Evolutionary conservation across 2,329 filamentous ascomycete species (phyloP).

Genomic region (Proliferodiscus dingleyae): DNA sequence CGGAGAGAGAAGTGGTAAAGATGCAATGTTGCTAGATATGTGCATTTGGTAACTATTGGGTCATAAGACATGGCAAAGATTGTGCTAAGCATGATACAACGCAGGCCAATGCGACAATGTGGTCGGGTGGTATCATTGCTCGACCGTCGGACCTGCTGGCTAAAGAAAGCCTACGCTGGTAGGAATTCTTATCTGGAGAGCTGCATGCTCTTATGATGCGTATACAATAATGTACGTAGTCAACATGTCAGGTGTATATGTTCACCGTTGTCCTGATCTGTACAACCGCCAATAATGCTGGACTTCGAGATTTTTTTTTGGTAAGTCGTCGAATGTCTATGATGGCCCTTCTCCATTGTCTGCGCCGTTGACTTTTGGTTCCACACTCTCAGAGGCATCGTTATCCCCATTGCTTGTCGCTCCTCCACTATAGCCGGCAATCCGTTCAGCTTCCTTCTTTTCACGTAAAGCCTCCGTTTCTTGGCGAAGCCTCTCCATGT

Average conservation of each 20-base stretch:
- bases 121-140: too few relatives aligned
- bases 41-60: too few relatives aligned
- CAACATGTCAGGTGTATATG: too few relatives aligned
- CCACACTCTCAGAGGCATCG: slow-evolving; percentile 10
- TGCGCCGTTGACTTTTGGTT: slow-evolving; percentile 13
- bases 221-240: background rate
- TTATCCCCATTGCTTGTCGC: slow-evolving; percentile 16
- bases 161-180: too few relatives aligned
- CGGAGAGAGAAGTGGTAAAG: too few relatives aligned
- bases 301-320: slow-evolving; percentile 13
- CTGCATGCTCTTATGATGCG: background rate
- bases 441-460: slow-evolving; percentile 72
- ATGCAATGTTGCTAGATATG: too few relatives aligned
- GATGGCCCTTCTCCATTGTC: slow-evolving; percentile 22
- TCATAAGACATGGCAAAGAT: too few relatives aligned
- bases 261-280: background rate
- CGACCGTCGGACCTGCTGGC: too few relatives aligned
- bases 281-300: slow-evolving; percentile 22
- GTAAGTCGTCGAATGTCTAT: slow-evolving; percentile 11
- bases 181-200: too few relatives aligned
- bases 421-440: slow-evolving; percentile 30
- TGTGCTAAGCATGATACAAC: too few relatives aligned
- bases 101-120: too few relatives aligned
- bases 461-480: slow-evolving; percentile 77
- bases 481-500: slow-evolving; percentile 72